These are phyloP conservation scores for Yamagishiella unicocca DNA, from an alignment of 139 green algal genomes.

Conservation along the genomic window DNA sequence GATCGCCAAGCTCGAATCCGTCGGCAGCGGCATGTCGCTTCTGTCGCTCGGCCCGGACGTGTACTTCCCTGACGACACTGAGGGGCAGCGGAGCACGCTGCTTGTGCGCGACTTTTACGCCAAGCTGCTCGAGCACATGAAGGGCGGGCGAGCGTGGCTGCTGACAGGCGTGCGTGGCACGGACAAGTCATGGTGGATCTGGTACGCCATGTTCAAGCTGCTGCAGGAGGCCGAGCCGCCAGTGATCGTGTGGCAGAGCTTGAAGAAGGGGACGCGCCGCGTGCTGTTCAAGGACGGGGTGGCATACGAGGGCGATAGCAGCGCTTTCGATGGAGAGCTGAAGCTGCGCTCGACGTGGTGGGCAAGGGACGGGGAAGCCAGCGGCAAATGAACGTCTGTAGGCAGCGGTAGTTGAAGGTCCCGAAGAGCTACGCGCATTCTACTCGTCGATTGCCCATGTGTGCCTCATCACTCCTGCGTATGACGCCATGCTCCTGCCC, in stretches of 20 bases:
- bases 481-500: neutral
- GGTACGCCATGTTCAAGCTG: constrained; percentile 11
- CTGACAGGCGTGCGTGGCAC: constrained; percentile 10
- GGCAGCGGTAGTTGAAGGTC: too few species aligned
- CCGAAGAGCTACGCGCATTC: neutral
- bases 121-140: neutral
- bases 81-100: neutral
- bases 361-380: neutral
- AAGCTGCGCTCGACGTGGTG: neutral
- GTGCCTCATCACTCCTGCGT: neutral
- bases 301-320: neutral
- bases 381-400: too few species aligned
- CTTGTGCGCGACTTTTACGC: constrained; percentile 4
- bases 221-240: neutral
- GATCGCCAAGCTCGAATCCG: neutral
- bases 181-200: constrained; percentile 30
- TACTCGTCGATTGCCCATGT: neutral
- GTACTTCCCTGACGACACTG: neutral
- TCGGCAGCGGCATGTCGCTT: neutral
- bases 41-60: neutral
- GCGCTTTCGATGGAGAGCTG: neutral
- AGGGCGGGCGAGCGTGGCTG: neutral
- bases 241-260: constrained; percentile 28
- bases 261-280: neutral
- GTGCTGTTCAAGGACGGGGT: constrained; percentile 6